A percentile compares a stretch with the other conserved stretches of the same genome.
These are phyloP conservation scores for Cladophialophora bantiana DNA, from an alignment of 2,329 filamentous ascomycete genomes.

Conservation along the genomic window DNA sequence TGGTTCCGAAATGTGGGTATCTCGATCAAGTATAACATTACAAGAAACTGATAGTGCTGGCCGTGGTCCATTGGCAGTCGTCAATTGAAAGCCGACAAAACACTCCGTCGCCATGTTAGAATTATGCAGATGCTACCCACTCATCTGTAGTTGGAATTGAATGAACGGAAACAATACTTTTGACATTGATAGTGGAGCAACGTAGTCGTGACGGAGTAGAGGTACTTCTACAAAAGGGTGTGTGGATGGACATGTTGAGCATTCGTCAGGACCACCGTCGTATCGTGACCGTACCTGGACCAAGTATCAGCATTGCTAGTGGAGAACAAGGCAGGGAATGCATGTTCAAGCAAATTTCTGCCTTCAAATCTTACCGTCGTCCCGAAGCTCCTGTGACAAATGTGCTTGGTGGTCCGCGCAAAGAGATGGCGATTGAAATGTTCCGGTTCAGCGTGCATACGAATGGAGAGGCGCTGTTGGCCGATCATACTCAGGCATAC, in stretches of 20 bases:
- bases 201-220: conserved; percentile 5
- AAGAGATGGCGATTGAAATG: not conserved
- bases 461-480: conserved; percentile 14
- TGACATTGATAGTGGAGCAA: not conserved
- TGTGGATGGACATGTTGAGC: not conserved
- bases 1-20: not conserved
- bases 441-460: conserved; percentile 14
- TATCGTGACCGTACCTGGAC: not conserved
- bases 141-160: not conserved
- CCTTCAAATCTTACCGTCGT: conserved; percentile 22
- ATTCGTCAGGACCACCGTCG: not conserved
- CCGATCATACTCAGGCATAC: conserved; percentile 27
- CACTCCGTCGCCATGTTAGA: not conserved
- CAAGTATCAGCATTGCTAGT: conserved; percentile 7
- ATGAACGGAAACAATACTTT: conserved; percentile 2
- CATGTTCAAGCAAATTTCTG: conserved; percentile 4
- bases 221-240: not conserved
- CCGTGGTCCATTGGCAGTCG: not conserved
- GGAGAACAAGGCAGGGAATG: not conserved
- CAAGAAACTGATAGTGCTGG: not conserved
- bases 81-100: not conserved
- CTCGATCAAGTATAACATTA: conserved; percentile 3
- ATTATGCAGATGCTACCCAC: not conserved
- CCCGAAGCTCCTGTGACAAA: not conserved
- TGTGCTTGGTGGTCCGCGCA: not conserved